Percentiles rank a stretch among this genome's conserved stretches.
Conservation (phyloP, 352 stramenopile species). For the Plasmopara muralis region DNA sequence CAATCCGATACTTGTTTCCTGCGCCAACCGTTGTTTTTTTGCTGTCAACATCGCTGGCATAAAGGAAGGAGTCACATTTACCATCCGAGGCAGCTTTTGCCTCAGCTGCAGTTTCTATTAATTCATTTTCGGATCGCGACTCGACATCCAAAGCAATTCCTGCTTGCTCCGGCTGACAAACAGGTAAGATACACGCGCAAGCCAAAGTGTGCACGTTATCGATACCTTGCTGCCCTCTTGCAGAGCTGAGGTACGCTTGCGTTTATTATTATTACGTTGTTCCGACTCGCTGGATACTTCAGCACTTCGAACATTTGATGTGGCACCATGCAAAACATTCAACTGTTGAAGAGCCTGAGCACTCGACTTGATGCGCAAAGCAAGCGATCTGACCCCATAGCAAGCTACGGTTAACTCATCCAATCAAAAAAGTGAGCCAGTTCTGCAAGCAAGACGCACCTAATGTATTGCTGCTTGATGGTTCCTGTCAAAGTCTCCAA, state of each 20-base stretch:
- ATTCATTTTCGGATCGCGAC: not conserved
- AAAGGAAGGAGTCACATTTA: not conserved
- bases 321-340: constrained; percentile 18
- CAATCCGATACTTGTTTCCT: constrained; percentile 4
- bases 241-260: constrained; percentile 25
- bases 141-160: constrained; percentile 5
- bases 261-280: constrained; percentile 31
- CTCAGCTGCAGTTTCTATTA: not conserved
- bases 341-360: constrained; percentile 41
- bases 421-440: not conserved
- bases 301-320: constrained; percentile 18
- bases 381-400: constrained; percentile 35
- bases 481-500: constrained; percentile 30
- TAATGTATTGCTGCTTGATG: constrained; percentile 54
- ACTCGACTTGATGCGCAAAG: constrained; percentile 47
- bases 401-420: not conserved
- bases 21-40: not conserved
- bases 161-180: constrained; percentile 20
- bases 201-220: constrained; percentile 4
- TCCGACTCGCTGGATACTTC: constrained; percentile 28
- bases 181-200: constrained; percentile 12
- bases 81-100: not conserved
- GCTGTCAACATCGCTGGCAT: not conserved
- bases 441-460: constrained; percentile 17
- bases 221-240: constrained; percentile 19